phyloP scores from a whole-genome alignment of 1,139 yeast species.

The Sugiyamaella neomexicana region DNA sequence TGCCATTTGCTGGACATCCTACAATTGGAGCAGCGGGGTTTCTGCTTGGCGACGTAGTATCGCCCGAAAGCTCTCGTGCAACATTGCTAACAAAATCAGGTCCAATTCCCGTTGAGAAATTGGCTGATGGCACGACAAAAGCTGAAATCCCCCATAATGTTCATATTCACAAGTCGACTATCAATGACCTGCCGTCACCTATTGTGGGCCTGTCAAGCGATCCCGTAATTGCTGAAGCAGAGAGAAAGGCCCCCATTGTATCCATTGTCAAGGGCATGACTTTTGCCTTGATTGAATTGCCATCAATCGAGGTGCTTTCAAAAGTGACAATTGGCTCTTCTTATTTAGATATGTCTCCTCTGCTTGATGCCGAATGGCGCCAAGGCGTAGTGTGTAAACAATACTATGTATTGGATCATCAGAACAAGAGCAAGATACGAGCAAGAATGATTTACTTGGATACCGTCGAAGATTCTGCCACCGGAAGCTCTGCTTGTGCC shows the following conservation, averaged over 20 bases:
- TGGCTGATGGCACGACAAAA: constrained; percentile 13
- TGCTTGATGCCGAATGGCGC: constrained; percentile 7
- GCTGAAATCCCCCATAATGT: constrained; percentile 19
- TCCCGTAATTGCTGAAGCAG: constrained; percentile 3
- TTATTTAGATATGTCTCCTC: constrained; percentile 2
- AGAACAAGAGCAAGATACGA: constrained; percentile 1
- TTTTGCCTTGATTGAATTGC: constrained; percentile 21
- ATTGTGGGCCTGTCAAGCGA: neutral
- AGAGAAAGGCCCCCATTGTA: constrained; percentile 14
- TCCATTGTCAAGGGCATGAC: constrained; percentile 23
- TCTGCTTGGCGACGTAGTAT: neutral
- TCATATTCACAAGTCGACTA: constrained; percentile 13
- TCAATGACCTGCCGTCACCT: constrained; percentile 1
- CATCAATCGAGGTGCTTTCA: constrained; percentile 17
- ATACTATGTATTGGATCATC: constrained; percentile 7
- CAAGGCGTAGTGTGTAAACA: constrained; percentile 5
- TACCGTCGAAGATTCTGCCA: constrained; percentile 22
- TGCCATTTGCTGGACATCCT: constrained; percentile 65
- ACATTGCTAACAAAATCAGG: constrained; percentile 21
- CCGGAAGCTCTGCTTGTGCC: constrained; percentile 22
- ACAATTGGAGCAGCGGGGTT: constrained; percentile 50
- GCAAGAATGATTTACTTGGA: constrained; percentile 20
- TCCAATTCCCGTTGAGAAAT: constrained; percentile 17
- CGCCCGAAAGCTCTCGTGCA: constrained; percentile 1
- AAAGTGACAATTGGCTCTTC: neutral